Conservation (phyloP, 768 basidiomycete genomes). For the Chalciporus piperatus region DNA sequence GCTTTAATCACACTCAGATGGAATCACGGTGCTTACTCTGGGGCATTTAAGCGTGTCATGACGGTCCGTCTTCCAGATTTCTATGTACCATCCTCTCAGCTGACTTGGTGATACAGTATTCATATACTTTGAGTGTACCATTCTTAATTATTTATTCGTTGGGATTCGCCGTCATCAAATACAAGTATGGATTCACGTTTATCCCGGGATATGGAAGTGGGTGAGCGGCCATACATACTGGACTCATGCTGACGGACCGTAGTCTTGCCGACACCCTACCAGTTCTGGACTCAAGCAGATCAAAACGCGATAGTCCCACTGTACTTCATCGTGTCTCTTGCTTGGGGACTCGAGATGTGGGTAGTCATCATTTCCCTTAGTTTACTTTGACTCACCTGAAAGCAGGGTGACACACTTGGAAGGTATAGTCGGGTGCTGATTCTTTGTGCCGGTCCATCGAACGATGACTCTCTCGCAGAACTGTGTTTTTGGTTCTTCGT, state of each 20-base stretch:
- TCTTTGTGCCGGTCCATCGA: background rate
- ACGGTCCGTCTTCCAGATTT: constrained; percentile 48
- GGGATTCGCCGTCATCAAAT: constrained; percentile 73
- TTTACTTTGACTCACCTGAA: background rate
- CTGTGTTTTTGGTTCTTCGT: constrained; percentile 89
- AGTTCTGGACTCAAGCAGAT: constrained; percentile 49
- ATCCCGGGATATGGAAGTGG: constrained; percentile 48
- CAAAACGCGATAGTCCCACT: constrained; percentile 61
- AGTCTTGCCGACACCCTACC: constrained; percentile 68
- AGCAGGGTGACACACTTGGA: constrained; percentile 75
- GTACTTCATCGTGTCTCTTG: constrained; percentile 57
- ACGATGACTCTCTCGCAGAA: constrained; percentile 41
- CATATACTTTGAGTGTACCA: constrained; percentile 65
- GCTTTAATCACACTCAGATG: constrained; percentile 42
- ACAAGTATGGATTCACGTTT: constrained; percentile 57
- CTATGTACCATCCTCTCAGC: background rate
- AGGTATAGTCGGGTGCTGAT: constrained; percentile 40
- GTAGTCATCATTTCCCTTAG: constrained; percentile 17
- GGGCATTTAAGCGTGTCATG: constrained; percentile 85
- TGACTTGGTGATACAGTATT: constrained; percentile 48
- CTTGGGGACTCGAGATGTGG: constrained; percentile 77
- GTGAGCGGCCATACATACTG: constrained; percentile 22
- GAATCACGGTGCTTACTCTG: constrained; percentile 62
- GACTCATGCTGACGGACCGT: background rate
- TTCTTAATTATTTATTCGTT: constrained; percentile 54